Percentiles rank a stretch among this genome's conserved stretches.
Evolutionary conservation across 2,329 filamentous ascomycete species (phyloP).

Genomic region (Trichoderma sp.): DNA sequence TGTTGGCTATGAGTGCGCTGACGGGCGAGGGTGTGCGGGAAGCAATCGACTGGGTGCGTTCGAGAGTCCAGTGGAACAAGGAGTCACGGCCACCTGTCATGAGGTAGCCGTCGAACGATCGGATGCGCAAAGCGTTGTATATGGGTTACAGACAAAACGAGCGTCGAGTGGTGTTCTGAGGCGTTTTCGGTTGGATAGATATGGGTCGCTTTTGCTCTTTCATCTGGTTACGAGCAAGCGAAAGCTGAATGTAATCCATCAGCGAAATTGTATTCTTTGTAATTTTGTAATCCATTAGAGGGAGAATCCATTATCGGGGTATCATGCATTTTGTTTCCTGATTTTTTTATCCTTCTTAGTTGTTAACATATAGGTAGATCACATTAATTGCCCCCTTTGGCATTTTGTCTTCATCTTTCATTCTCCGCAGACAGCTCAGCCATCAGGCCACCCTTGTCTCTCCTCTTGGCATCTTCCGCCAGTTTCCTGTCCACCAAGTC

Average conservation of each 20-base stretch:
- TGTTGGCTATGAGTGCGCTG: constrained; percentile 87
- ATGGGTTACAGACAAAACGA: neutral
- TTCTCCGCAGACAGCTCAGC: constrained; percentile 82
- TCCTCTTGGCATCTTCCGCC: constrained; percentile 72
- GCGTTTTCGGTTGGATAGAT: constrained; percentile 14
- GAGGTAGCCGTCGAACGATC: constrained; percentile 56
- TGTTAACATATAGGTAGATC: constrained; percentile 1
- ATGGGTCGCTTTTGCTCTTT: constrained; percentile 5
- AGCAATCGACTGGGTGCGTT: constrained; percentile 95
- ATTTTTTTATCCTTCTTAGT: constrained; percentile 9
- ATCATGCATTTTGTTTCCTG: constrained; percentile 29
- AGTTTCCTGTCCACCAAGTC: constrained; percentile 69
- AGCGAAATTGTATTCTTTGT: neutral
- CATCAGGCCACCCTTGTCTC: constrained; percentile 74
- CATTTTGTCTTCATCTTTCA: constrained; percentile 50
- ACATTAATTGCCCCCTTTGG: constrained; percentile 10
- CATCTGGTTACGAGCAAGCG: neutral
- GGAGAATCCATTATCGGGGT: constrained; percentile 23
- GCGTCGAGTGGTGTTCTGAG: neutral
- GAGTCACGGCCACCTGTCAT: constrained; percentile 88
- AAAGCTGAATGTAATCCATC: neutral
- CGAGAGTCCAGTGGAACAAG: constrained; percentile 93
- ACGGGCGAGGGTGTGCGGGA: constrained; percentile 84
- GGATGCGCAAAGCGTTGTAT: neutral
- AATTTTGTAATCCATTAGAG: neutral